These are phyloP conservation scores for Cichorium intybus DNA, from an alignment of 140 eudicot genomes.

Conservation along the genomic window DNA sequence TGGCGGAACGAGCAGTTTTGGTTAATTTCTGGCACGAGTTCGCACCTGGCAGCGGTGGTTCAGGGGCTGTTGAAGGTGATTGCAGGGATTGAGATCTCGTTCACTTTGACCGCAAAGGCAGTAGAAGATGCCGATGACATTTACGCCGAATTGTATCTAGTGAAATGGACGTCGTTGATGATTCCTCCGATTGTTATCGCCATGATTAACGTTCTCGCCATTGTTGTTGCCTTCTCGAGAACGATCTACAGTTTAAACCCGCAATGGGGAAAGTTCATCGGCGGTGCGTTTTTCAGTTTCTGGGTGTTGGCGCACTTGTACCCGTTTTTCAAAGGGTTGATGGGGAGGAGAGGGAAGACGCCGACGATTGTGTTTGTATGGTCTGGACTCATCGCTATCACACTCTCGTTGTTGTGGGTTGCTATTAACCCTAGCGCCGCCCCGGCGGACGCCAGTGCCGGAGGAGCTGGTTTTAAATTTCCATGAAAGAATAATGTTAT, in stretches of 20 bases:
- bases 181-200: constrained; percentile 71
- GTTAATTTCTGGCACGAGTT: constrained; percentile 66
- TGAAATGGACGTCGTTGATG: constrained; percentile 75
- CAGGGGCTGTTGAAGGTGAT: constrained; percentile 65
- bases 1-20: constrained; percentile 81
- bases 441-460: constrained; percentile 2
- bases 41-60: constrained; percentile 63
- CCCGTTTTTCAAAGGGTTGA: constrained; percentile 67
- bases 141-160: constrained; percentile 57
- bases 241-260: constrained; percentile 51
- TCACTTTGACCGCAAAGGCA: constrained; percentile 58
- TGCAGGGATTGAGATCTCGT: constrained; percentile 74
- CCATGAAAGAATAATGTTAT: constrained; percentile 21
- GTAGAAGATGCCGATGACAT: constrained; percentile 50
- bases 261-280: constrained; percentile 60
- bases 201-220: constrained; percentile 56
- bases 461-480: constrained; percentile 32
- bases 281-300: constrained; percentile 65
- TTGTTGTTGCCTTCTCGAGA: constrained; percentile 62
- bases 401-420: constrained; percentile 61
- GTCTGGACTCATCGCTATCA: constrained; percentile 66
- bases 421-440: constrained; percentile 45
- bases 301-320: constrained; percentile 73
- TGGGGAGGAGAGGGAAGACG: constrained; percentile 66
- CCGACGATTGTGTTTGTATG: constrained; percentile 68